Evolutionary conservation across 768 basidiomycete genomes (phyloP).

Genomic region (Paxillus rubicundulus): DNA sequence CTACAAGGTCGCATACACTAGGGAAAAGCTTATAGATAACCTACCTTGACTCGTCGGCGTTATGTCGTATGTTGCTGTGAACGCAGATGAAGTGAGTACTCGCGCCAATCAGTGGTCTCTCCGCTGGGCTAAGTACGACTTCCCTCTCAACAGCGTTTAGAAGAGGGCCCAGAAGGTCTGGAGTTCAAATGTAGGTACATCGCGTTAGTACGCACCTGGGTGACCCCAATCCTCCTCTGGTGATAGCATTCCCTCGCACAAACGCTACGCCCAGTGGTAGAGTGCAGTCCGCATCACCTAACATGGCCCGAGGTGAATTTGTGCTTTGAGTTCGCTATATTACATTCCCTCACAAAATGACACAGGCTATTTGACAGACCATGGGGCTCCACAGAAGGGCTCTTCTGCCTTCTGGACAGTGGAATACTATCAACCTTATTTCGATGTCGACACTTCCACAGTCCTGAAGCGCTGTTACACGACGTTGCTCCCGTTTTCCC

Average conservation of each 20-base stretch:
- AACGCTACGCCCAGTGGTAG: constrained; percentile 31
- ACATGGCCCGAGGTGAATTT: constrained; percentile 50
- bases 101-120: neutral
- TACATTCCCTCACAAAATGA: neutral
- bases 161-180: constrained; percentile 66
- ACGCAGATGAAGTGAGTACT: constrained; percentile 61
- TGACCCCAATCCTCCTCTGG: neutral
- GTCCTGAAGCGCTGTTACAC: constrained; percentile 74
- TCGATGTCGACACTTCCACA: constrained; percentile 82
- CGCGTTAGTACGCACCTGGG: neutral
- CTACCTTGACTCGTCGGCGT: neutral
- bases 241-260: constrained; percentile 56
- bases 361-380: constrained; percentile 65
- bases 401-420: constrained; percentile 70
- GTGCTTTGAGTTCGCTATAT: neutral
- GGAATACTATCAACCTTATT: constrained; percentile 86
- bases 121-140: neutral
- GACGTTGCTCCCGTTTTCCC: constrained; percentile 71
- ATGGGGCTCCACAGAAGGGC: constrained; percentile 42
- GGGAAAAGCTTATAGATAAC: neutral
- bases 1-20: too few relatives aligned
- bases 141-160: constrained; percentile 42
- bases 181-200: constrained; percentile 64
- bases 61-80: constrained; percentile 75
- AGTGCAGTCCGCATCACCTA: constrained; percentile 29